Percentiles rank a stretch among this genome's conserved stretches.
These are phyloP conservation scores for Glomus cerebriforme DNA, from an alignment of 192 early-diverging fungal genomes.

Conservation along the genomic window DNA sequence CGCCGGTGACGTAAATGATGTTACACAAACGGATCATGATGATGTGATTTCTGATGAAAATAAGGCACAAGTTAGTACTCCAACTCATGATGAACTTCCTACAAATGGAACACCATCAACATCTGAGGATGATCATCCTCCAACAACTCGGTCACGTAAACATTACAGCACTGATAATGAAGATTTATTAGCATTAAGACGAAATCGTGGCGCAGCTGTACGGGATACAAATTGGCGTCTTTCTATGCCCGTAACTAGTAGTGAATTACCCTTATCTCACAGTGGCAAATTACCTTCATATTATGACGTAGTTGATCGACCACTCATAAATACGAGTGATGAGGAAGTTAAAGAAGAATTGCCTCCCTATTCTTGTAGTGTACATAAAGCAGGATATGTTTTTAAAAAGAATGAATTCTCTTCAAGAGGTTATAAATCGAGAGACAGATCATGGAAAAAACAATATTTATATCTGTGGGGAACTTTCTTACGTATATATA, in stretches of 20 bases:
- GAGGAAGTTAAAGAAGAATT: constrained; percentile 41
- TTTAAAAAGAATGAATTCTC: constrained; percentile 40
- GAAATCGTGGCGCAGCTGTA: not conserved
- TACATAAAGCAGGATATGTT: constrained; percentile 35
- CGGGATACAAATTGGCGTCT: constrained; percentile 3
- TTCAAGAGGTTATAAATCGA: constrained; percentile 21
- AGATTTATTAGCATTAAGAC: not conserved
- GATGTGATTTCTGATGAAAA: not conserved
- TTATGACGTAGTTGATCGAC: not conserved
- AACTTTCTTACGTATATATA: constrained; percentile 37
- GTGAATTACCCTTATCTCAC: not conserved
- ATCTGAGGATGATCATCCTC: not conserved
- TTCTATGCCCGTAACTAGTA: constrained; percentile 5
- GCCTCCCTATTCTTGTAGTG: constrained; percentile 42
- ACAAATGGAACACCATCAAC: not conserved
- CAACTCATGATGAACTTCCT: not conserved
- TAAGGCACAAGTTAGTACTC: not conserved
- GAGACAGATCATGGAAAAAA: constrained; percentile 43
- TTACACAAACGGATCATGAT: not conserved
- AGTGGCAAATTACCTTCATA: not conserved
- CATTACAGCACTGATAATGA: not conserved
- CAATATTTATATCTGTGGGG: constrained; percentile 40
- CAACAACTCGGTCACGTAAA: not conserved
- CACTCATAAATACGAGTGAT: not conserved
- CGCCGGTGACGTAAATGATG: not conserved